These are phyloP conservation scores for Monilinia fructigena DNA, from an alignment of 2,329 filamentous ascomycete genomes.

Conservation along the genomic window DNA sequence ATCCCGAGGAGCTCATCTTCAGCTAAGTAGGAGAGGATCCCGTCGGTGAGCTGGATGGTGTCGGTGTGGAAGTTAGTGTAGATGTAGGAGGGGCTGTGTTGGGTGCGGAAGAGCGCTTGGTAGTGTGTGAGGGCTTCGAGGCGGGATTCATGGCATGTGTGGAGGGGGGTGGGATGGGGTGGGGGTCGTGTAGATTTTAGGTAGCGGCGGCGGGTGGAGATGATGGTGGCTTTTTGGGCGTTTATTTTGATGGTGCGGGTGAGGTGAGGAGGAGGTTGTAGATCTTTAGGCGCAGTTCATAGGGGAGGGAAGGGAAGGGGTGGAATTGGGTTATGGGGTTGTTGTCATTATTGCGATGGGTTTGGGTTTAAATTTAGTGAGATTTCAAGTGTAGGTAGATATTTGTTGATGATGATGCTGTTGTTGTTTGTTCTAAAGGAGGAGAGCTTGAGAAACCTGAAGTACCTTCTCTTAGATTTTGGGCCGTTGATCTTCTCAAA, in stretches of 20 bases:
- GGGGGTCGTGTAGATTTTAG: conserved; percentile 28
- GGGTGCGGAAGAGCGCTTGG: conserved; percentile 24
- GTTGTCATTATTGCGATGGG: not conserved
- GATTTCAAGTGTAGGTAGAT: too few relatives aligned
- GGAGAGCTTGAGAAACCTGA: too few relatives aligned
- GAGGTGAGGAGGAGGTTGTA: conserved; percentile 28
- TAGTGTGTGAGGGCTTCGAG: conserved; percentile 32
- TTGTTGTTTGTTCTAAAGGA: not conserved
- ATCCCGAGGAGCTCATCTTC: conserved; percentile 26
- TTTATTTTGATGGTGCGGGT: conserved; percentile 29
- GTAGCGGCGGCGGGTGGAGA: conserved; percentile 20
- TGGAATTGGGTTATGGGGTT: conserved; percentile 29
- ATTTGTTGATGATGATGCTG: not conserved
- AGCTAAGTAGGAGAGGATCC: conserved; percentile 29
- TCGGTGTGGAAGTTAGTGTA: conserved; percentile 33
- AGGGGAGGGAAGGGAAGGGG: conserved; percentile 35
- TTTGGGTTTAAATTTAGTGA: not conserved
- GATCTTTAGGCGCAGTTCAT: conserved; percentile 37
- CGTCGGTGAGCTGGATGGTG: conserved; percentile 29
- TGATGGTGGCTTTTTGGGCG: conserved; percentile 27
- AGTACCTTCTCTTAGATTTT: too few relatives aligned
- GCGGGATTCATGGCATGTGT: conserved; percentile 39
- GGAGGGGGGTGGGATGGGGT: conserved; percentile 34
- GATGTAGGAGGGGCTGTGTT: conserved; percentile 23
- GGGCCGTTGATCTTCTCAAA: too few relatives aligned